phyloP scores from a whole-genome alignment of 495 filamentous ascomycete species.

The Talaromyces stipitatus region DNA sequence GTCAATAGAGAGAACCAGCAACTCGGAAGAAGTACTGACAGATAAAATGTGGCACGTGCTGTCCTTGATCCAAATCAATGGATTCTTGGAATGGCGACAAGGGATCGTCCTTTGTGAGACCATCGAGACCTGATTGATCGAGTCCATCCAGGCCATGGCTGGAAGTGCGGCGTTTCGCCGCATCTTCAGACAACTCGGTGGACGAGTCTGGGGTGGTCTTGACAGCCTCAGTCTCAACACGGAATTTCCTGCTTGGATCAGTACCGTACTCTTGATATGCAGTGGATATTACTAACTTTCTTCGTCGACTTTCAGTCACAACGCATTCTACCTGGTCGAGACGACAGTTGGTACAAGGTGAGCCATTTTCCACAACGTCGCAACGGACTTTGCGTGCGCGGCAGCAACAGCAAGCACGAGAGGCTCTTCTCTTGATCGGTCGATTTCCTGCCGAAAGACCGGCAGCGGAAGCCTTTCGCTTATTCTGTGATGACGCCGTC shows the following conservation, averaged over 20 bases:
- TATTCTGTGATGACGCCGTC: slow-evolving; percentile 25
- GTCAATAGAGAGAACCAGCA: neutral
- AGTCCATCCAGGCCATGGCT: slow-evolving; percentile 8
- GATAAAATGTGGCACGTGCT: slow-evolving; percentile 42
- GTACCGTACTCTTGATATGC: slow-evolving; percentile 6
- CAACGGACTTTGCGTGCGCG: slow-evolving; percentile 86
- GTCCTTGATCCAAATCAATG: slow-evolving; percentile 34
- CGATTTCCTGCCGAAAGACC: slow-evolving; percentile 35
- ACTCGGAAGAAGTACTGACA: slow-evolving; percentile 28
- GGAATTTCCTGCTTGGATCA: slow-evolving; percentile 33
- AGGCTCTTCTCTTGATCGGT: slow-evolving; percentile 73
- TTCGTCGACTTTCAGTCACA: slow-evolving; percentile 82
- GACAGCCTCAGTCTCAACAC: slow-evolving; percentile 27
- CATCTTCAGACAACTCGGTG: slow-evolving; percentile 30
- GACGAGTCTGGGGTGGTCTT: slow-evolving; percentile 28
- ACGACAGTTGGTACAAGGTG: slow-evolving; percentile 84
- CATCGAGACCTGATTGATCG: neutral
- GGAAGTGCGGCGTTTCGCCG: slow-evolving; percentile 21
- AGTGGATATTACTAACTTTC: slow-evolving; percentile 48
- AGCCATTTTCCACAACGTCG: slow-evolving; percentile 81
- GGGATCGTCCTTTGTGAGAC: slow-evolving; percentile 17
- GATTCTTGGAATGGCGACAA: slow-evolving; percentile 35
- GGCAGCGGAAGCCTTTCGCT: slow-evolving; percentile 36
- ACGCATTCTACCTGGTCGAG: slow-evolving; percentile 84
- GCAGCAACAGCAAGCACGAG: slow-evolving; percentile 82